Conservation (phyloP, 2,329 filamentous ascomycete genomes). For the Aureobasidium melanogenum region DNA sequence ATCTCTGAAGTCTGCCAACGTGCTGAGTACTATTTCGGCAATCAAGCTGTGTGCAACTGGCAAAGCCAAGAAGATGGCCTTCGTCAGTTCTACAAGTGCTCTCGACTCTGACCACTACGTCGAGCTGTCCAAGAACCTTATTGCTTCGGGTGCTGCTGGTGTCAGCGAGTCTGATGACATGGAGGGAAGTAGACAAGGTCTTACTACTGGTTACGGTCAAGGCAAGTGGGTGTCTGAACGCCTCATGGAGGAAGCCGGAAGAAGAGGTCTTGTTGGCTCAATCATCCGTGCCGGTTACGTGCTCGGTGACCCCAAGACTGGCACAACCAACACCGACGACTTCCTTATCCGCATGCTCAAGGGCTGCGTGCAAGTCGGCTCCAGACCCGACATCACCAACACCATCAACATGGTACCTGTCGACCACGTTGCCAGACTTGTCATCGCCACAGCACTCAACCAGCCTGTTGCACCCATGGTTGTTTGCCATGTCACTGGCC, state of each 20-base stretch:
- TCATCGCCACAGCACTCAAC: conserved; percentile 64
- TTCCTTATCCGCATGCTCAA: conserved; percentile 83
- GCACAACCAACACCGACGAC: conserved; percentile 73
- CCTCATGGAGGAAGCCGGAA: conserved; percentile 69
- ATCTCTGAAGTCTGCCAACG: conserved; percentile 64
- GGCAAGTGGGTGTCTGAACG: conserved; percentile 74
- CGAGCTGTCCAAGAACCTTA: conserved; percentile 56
- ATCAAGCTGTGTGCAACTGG: conserved; percentile 67
- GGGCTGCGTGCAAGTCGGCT: conserved; percentile 71
- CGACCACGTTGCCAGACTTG: conserved; percentile 70
- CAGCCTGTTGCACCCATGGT: conserved; percentile 46
- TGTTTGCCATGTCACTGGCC: conserved; percentile 70
- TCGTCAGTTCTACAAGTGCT: conserved; percentile 73
- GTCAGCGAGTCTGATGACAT: conserved; percentile 72
- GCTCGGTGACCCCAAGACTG: conserved; percentile 60
- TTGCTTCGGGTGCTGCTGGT: conserved; percentile 52
- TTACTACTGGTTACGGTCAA: conserved; percentile 85
- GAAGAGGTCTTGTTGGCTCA: conserved; percentile 63
- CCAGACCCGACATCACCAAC: conserved; percentile 70
- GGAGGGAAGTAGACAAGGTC: conserved; percentile 62
- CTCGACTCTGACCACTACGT: conserved; percentile 79
- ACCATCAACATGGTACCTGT: conserved; percentile 87
- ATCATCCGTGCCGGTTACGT: conserved; percentile 83
- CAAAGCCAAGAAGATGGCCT: conserved; percentile 70
- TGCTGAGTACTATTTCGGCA: conserved; percentile 68